Evolutionary conservation across 305 asterid species (phyloP).

Genomic region (Rubia occidens): DNA sequence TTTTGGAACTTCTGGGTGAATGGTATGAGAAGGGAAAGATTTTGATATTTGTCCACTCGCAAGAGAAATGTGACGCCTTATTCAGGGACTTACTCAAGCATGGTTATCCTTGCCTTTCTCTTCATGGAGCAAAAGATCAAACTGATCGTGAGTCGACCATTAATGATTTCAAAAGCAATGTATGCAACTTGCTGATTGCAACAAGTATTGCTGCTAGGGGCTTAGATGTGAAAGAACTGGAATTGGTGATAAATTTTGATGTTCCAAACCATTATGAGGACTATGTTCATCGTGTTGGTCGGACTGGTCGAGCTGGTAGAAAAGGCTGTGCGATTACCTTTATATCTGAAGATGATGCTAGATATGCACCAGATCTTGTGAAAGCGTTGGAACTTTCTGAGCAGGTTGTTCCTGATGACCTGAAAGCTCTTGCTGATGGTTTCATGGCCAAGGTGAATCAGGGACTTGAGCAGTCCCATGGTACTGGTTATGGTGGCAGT

Average conservation of each 20-base stretch:
- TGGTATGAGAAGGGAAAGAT: slow-evolving; percentile 92
- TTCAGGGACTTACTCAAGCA: slow-evolving; percentile 63
- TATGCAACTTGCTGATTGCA: slow-evolving; percentile 75
- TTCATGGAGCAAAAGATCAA: slow-evolving; percentile 96
- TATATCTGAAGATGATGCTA: slow-evolving; percentile 73
- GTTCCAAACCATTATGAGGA: slow-evolving; percentile 95
- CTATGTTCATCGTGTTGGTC: slow-evolving; percentile 97
- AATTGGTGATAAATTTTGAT: slow-evolving; percentile 77
- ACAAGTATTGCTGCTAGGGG: slow-evolving; percentile 97
- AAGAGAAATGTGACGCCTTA: slow-evolving; percentile 83
- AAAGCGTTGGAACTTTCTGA: slow-evolving; percentile 84
- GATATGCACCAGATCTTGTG: slow-evolving; percentile 86
- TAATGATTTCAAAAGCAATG: slow-evolving; percentile 74
- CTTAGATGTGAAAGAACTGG: slow-evolving; percentile 91
- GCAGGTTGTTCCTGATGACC: slow-evolving; percentile 85
- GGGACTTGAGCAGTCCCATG: slow-evolving; percentile 89
- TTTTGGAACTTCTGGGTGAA: slow-evolving; percentile 78
- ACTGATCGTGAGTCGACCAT: slow-evolving; percentile 93
- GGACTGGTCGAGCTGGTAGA: slow-evolving; percentile 92
- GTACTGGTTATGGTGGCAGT: slow-evolving; percentile 94
- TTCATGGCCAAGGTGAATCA: slow-evolving; percentile 83
- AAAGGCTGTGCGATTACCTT: slow-evolving; percentile 90
- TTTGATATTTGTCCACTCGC: slow-evolving; percentile 80
- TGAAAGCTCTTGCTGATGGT: slow-evolving; percentile 73
- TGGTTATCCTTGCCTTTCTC: slow-evolving; percentile 94